Evolutionary conservation across 768 basidiomycete genomes (phyloP).

Genomic region (Boletus eberwhitei): DNA sequence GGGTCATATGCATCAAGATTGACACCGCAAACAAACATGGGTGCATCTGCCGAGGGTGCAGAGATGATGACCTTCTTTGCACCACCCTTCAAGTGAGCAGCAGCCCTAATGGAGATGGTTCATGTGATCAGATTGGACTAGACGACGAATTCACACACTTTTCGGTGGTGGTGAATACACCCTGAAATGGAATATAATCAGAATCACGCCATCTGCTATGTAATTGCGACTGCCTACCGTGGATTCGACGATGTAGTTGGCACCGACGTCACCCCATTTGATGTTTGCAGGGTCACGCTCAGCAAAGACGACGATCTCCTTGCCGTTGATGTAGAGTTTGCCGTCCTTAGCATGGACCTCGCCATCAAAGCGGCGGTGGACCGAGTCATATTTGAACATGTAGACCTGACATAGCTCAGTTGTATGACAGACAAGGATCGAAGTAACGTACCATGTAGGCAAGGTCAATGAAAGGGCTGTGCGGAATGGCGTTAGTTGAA

Average conservation of each 20-base stretch:
- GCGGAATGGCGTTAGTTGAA: conserved; percentile 1
- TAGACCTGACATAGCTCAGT: conserved; percentile 59
- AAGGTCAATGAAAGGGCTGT: conserved; percentile 94
- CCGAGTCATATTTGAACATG: conserved; percentile 98
- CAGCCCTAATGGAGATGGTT: conserved; percentile 52
- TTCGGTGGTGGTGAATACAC: conserved; percentile 96
- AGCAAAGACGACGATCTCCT: conserved; percentile 70
- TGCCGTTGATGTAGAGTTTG: conserved; percentile 84
- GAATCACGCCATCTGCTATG: neutral
- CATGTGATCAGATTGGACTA: neutral
- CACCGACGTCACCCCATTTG: conserved; percentile 75
- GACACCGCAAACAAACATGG: conserved; percentile 94
- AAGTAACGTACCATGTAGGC: conserved; percentile 79
- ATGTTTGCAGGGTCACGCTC: conserved; percentile 89
- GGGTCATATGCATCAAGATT: conserved; percentile 92
- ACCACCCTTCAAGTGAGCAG: conserved; percentile 93
- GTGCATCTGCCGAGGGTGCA: conserved; percentile 94
- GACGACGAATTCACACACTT: conserved; percentile 47
- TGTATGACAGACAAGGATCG: neutral
- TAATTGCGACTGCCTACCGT: conserved; percentile 54
- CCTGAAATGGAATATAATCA: conserved; percentile 37
- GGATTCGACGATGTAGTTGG: conserved; percentile 94
- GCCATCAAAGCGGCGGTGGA: conserved; percentile 91
- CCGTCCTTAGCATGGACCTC: conserved; percentile 77
- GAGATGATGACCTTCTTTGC: conserved; percentile 99